Conservation (phyloP, 768 basidiomycete genomes). For the Leccinum subgranulosum region DNA sequence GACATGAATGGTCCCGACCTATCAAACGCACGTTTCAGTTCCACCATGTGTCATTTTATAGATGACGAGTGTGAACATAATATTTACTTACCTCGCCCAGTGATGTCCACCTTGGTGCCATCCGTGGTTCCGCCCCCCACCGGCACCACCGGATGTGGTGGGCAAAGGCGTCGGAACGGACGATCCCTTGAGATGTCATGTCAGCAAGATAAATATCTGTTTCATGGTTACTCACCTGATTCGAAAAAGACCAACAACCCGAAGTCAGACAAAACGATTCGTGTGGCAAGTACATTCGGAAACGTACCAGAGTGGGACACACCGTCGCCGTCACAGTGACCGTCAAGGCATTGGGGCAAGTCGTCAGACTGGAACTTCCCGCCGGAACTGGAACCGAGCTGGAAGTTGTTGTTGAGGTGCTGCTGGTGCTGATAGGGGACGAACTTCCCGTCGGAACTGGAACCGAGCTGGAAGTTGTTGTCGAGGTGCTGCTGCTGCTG, state of each 20-base stretch:
- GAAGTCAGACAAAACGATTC: background rate
- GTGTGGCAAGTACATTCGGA: background rate
- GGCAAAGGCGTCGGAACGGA: background rate
- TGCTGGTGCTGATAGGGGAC: background rate
- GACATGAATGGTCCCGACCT: background rate
- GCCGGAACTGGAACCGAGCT: background rate
- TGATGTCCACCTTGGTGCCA: background rate
- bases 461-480: background rate
- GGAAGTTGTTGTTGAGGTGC: background rate
- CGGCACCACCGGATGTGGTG: background rate
- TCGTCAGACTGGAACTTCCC: background rate
- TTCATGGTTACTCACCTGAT: background rate
- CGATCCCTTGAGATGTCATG: background rate
- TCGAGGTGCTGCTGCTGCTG: background rate
- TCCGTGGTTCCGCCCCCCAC: background rate
- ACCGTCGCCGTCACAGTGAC: conserved; percentile 17
- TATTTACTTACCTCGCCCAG: conserved; percentile 4
- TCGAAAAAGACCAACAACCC: background rate
- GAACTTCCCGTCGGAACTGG: background rate
- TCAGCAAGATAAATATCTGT: background rate
- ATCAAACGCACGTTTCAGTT: background rate
- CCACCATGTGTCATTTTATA: background rate
- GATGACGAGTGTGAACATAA: background rate
- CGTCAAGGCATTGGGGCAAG: background rate
- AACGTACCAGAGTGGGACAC: conserved; percentile 15